Base-by-base conservation (phyloP, 108 stramenopile species). In the Cyclotella cryptica region DNA sequence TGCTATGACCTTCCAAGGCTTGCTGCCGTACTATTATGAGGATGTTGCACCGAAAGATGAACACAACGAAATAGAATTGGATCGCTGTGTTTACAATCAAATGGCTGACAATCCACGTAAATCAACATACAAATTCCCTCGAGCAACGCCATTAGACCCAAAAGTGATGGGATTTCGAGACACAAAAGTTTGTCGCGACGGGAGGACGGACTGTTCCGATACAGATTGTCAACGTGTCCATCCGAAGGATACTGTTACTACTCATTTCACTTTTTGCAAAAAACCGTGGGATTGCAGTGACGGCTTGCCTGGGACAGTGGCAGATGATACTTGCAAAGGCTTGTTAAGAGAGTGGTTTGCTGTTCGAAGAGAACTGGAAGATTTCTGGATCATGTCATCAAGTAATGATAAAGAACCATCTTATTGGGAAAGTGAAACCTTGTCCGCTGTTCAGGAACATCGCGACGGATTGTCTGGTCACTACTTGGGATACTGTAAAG, bases 11-110 rank as follows among this genome's bases (percentile, higher is more conserved):
- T 90, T 93, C 9, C 90, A 90, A 49, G 93, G 92, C 10, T 77
- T 95, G 45, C 41, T 93, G 44, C 84, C 92, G 4, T 92, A 93
- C 62, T 95, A 87, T 63, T 93, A 89, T 57, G 70, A 77, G 29
- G 60, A 90, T 40, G 77, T 93, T 19, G 77, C 72, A 14, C 58
- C 75, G 5, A 24, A 54, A 35, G 65, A 66, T 0, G 63, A 62
- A 46, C 81, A 83, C 44, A 83, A 83, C 42, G 81, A 83, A 44
- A 52, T 77, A 0, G 88, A 88, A 57, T 55, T 88, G 43, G 78
- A 87, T 72, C 80, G 88, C 27, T 90, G 90, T 47, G 44, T 67
- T 10, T 88, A 74, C 83, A 90, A 90, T 72, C 79, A 83, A 74
- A 90, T 90, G 90, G 88, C 81, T 11, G 86, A 88, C 44, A 88